Evolutionary conservation across 371 early-diverging fungal species (phyloP).

Genomic region (Blakeslea trispora): DNA sequence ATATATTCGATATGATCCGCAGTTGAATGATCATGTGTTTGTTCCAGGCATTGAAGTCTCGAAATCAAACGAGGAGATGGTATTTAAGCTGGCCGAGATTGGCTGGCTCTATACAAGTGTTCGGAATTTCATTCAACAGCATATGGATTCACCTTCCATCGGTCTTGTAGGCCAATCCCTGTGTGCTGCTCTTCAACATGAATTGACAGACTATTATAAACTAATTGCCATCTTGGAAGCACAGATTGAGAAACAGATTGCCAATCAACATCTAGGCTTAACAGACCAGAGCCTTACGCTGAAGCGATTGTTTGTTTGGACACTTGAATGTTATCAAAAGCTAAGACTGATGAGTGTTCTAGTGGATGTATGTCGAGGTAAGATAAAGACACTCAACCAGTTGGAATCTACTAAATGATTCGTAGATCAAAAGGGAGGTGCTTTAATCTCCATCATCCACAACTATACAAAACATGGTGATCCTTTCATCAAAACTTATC

Average conservation of each 20-base stretch:
- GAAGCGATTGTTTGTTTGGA: conserved; percentile 88
- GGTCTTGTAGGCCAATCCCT: conserved; percentile 79
- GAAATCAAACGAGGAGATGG: conserved; percentile 58
- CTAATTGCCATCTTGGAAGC: conserved; percentile 86
- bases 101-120: conserved; percentile 74
- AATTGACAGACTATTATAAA: conserved; percentile 79
- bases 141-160: conserved; percentile 37
- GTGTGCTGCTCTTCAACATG: conserved; percentile 74
- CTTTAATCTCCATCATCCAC: conserved; percentile 78
- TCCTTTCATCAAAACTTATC: conserved; percentile 78
- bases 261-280: conserved; percentile 4
- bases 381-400: neutral
- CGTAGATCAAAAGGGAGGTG: conserved; percentile 75
- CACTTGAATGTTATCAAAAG: conserved; percentile 73
- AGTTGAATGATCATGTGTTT: conserved; percentile 54
- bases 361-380: conserved; percentile 63
- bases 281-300: conserved; percentile 68
- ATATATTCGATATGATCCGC: conserved; percentile 68
- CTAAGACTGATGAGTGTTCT: conserved; percentile 72
- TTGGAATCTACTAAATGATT: too few relatives aligned
- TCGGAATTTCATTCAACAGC: conserved; percentile 45
- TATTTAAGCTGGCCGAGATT: conserved; percentile 62
- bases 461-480: conserved; percentile 89
- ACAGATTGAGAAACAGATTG: conserved; percentile 60
- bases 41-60: conserved; percentile 43